Percentiles rank a stretch among this genome's conserved stretches.
phyloP scores from a whole-genome alignment of 257 asterid species.

The Ilex aquifolium region DNA sequence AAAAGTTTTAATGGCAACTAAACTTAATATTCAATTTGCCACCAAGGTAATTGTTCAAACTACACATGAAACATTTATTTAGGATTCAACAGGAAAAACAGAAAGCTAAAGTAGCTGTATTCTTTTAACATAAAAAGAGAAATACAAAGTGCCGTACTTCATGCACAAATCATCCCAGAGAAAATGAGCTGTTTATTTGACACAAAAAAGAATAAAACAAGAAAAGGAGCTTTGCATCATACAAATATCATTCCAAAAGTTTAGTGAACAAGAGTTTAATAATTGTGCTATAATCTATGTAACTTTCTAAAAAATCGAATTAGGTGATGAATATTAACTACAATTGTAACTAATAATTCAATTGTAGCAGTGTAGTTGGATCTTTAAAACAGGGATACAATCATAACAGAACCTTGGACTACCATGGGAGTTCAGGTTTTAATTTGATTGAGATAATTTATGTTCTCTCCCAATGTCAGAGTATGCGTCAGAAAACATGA shows the following conservation, averaged over 20 bases:
- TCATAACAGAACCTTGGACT: neutral
- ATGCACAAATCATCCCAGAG: conserved; percentile 6
- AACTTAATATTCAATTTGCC: no score
- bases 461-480: neutral
- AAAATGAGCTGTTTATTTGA: neutral
- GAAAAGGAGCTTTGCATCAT: neutral
- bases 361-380: neutral
- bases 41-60: no score
- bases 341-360: no score
- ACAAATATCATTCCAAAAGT: neutral
- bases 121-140: neutral
- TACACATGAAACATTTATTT: no score
- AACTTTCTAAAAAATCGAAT: no score
- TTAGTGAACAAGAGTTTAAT: neutral
- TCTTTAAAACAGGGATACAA: neutral
- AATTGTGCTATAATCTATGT: no score
- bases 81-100: no score
- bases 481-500: neutral
- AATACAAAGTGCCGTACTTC: conserved; percentile 12
- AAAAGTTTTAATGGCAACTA: neutral
- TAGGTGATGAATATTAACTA: no score
- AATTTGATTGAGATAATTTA: neutral
- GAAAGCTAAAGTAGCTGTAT: no score
- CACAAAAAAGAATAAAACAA: neutral
- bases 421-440: neutral